Evolutionary conservation across 805 yeast genomes (phyloP).

Genomic region (Hanseniaspora hatyaiensis): DNA sequence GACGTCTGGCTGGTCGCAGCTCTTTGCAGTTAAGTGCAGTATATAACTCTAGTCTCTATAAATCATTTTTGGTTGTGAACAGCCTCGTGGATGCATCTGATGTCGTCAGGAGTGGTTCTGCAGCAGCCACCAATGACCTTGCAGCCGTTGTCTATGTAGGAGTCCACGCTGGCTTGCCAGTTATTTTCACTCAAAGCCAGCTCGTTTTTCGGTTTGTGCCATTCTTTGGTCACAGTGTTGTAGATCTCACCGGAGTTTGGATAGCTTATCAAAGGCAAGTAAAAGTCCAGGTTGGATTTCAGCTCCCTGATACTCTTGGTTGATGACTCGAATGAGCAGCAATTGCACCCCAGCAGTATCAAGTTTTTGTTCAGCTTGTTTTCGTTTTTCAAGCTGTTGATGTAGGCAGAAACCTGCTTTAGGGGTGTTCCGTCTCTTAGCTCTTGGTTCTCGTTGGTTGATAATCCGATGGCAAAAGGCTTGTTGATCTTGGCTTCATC

Average conservation of each 20-base stretch:
- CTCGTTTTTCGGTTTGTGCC: slow-evolving; percentile 30
- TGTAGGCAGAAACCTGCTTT: not conserved
- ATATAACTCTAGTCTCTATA: too few species aligned
- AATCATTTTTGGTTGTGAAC: not conserved
- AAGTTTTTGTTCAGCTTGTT: slow-evolving; percentile 9
- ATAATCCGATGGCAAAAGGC: slow-evolving; percentile 37
- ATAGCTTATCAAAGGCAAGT: slow-evolving; percentile 29
- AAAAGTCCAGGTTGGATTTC: slow-evolving; percentile 1
- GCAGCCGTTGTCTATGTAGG: slow-evolving; percentile 27
- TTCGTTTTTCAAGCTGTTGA: not conserved
- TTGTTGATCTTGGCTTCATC: slow-evolving; percentile 31
- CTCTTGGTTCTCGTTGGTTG: slow-evolving; percentile 30
- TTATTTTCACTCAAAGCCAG: slow-evolving; percentile 16
- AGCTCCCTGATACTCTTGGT: not conserved
- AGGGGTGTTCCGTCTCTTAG: slow-evolving; percentile 42
- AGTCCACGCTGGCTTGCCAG: slow-evolving; percentile 30
- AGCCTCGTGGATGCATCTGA: slow-evolving; percentile 18
- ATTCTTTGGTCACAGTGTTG: slow-evolving; percentile 36
- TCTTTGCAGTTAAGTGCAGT: too few species aligned
- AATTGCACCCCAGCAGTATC: slow-evolving; percentile 48
- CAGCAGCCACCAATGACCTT: slow-evolving; percentile 68
- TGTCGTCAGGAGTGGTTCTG: slow-evolving; percentile 47
- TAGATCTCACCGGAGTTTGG: slow-evolving; percentile 70
- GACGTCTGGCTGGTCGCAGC: too few species aligned
- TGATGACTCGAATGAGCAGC: slow-evolving; percentile 34